These are phyloP conservation scores for Sapria himalayana DNA, from an alignment of 345 rosid genomes.

Conservation along the genomic window DNA sequence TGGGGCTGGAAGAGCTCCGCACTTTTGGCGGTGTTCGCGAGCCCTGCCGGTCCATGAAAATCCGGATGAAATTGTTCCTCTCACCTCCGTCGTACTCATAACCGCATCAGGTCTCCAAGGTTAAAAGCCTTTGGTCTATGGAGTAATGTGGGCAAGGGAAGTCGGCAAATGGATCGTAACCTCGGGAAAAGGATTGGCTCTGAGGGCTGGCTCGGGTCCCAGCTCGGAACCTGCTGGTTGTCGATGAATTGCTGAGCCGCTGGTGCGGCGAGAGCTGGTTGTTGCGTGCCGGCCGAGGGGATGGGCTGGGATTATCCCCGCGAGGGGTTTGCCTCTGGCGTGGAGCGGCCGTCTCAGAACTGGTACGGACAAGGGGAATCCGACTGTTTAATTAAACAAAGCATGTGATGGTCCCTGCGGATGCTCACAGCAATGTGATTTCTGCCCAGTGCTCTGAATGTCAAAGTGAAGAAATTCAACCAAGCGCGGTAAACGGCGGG, in stretches of 20 bases:
- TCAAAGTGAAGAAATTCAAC: slow-evolving; percentile 8
- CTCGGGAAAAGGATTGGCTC: too few relatives aligned
- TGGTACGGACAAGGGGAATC: slow-evolving; percentile 5
- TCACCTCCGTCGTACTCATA: too few relatives aligned
- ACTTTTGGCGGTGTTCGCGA: too few relatives aligned
- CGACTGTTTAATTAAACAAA: slow-evolving; percentile 2
- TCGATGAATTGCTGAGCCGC: slow-evolving; percentile 8
- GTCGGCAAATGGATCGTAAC: too few relatives aligned
- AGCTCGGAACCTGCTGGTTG: not conserved
- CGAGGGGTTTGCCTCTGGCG: not conserved
- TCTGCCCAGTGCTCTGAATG: slow-evolving; percentile 6
- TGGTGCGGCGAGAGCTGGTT: slow-evolving; percentile 8
- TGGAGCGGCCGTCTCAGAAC: slow-evolving; percentile 1
- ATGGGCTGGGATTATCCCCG: not conserved
- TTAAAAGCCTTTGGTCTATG: too few relatives aligned
- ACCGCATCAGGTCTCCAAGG: too few relatives aligned
- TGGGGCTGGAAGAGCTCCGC: too few relatives aligned
- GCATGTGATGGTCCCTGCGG: slow-evolving; percentile 5
- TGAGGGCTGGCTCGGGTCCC: too few relatives aligned
- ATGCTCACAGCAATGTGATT: slow-evolving; percentile 8
- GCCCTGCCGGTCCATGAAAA: too few relatives aligned
- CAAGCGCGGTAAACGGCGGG: too few relatives aligned
- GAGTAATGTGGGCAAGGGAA: too few relatives aligned
- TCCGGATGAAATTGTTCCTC: too few relatives aligned
- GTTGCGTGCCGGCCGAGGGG: slow-evolving; percentile 8